Percentiles rank a stretch among this genome's conserved stretches.
Evolutionary conservation across 2,329 filamentous ascomycete genomes (phyloP).

Genomic region (Myriosclerotinia duriaeana): DNA sequence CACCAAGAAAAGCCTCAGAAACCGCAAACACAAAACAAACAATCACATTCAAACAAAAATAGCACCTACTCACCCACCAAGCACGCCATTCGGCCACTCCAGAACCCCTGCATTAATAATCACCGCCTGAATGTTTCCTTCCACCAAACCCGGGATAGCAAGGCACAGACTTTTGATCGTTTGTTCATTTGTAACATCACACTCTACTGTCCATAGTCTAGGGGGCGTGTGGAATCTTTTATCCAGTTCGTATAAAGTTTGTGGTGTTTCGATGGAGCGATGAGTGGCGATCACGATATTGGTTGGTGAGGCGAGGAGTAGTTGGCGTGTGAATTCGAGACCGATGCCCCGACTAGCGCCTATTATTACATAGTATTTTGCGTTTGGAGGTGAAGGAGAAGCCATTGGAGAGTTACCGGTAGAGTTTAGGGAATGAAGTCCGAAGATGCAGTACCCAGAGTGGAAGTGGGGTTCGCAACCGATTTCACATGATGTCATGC

Average conservation of each 20-base stretch:
- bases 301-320: slow-evolving; percentile 44
- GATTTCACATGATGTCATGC: not conserved
- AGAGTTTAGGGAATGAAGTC: not conserved
- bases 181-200: slow-evolving; percentile 53
- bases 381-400: no score
- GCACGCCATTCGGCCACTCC: slow-evolving; percentile 9
- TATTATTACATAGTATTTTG: slow-evolving; percentile 40
- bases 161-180: slow-evolving; percentile 50
- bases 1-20: not conserved
- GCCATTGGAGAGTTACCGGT: not conserved
- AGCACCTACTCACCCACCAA: slow-evolving; percentile 6
- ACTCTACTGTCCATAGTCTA: slow-evolving; percentile 40
- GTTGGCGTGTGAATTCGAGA: slow-evolving; percentile 43
- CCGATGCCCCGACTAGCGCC: slow-evolving; percentile 52
- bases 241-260: not conserved
- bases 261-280: slow-evolving; percentile 34
- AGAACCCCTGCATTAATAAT: slow-evolving; percentile 12
- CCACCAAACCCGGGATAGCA: slow-evolving; percentile 47
- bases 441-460: not conserved
- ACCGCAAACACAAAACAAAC: not conserved
- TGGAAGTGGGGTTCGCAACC: not conserved
- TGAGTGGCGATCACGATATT: slow-evolving; percentile 48
- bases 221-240: not conserved
- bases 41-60: not conserved
- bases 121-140: not conserved